phyloP scores from a whole-genome alignment of 2,329 filamentous ascomycete genomes.

The Pseudogymnoascus sp. region DNA sequence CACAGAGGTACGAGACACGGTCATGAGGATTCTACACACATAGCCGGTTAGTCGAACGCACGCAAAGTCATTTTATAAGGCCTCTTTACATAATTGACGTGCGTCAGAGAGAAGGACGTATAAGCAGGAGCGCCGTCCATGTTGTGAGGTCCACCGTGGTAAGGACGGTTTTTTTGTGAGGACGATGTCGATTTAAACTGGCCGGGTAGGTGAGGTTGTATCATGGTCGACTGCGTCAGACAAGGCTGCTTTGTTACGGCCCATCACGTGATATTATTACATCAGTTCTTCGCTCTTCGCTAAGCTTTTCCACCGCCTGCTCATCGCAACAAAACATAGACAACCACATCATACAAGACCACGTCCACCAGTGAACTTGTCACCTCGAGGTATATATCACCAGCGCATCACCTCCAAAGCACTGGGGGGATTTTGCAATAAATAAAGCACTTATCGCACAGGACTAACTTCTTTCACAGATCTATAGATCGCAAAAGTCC shows the following conservation, averaged over 20 bases:
- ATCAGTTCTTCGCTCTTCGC: constrained; percentile 11
- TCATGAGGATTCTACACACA: constrained; percentile 70
- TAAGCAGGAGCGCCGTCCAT: constrained; percentile 48
- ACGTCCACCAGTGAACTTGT: constrained; percentile 25
- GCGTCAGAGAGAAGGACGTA: constrained; percentile 86
- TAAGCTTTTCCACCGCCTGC: constrained; percentile 12
- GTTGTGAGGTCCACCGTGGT: constrained; percentile 8
- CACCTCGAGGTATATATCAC: neutral
- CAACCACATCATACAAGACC: constrained; percentile 27
- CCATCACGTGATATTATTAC: constrained; percentile 8
- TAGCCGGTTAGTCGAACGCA: neutral
- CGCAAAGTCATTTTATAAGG: constrained; percentile 7
- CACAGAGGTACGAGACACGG: constrained; percentile 75
- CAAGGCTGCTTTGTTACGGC: neutral
- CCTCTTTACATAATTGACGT: constrained; percentile 86
- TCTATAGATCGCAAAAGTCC: constrained; percentile 5
- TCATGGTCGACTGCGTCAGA: neutral
- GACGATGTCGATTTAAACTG: neutral
- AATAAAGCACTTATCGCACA: neutral
- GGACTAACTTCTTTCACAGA: neutral
- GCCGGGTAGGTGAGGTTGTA: neutral
- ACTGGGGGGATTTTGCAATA: neutral
- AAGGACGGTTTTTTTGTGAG: neutral
- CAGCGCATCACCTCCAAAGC: neutral
- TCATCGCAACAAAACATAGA: constrained; percentile 27